Base-by-base conservation (phyloP, 2,329 filamentous ascomycete genomes). In the Xylariaceae sp. region DNA sequence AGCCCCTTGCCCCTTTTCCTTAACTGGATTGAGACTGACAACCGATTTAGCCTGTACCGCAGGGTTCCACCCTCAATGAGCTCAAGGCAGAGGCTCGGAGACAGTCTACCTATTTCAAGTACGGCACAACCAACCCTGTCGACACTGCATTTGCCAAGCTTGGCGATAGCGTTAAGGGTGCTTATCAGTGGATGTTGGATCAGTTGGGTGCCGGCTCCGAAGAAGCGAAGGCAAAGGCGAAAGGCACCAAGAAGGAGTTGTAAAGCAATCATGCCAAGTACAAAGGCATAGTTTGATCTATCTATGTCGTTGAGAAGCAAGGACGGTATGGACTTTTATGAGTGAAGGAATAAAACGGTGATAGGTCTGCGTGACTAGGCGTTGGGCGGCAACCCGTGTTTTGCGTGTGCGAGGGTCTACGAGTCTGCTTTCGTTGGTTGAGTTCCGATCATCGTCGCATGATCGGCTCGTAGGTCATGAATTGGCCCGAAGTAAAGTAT, bases 101-200 rank as follows among this genome's bases (percentile, higher is more conserved):
- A 68, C 86, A 91, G 63, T 79, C 82, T 19, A 88, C 85, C 19
- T 91, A 86, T 70, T 92, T 90, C 76, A 81, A 80, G 65, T 88
- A 92, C 64, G 88, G 88, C 49, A 88, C 86, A 5, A 81, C 78
- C 8, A 80, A 80, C 26, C 86, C 88, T 13, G 72, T 79, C 47
- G 82, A 77, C 48, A 88, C 86, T 6, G 71, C 89, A 45, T 80
- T 84, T 59, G 85, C 84, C 66, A 86, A 86, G 70, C 63, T 89
- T 53, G 71, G 72, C 54, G 79, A 80, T 58, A 71, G 68, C 46
- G 70, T 77, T 56, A 70, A 74, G 60, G 71, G 71, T 21, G 72
- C 74, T 22, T 78, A 76, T 71, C 73, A 77, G 55, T 84, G 80
- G 80, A 68, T 80, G 51, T 57, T 74, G 48, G 65, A 67, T 32